These are phyloP conservation scores for Saccharomyces eubayanus DNA, from an alignment of 805 yeast species.

Conservation along the genomic window DNA sequence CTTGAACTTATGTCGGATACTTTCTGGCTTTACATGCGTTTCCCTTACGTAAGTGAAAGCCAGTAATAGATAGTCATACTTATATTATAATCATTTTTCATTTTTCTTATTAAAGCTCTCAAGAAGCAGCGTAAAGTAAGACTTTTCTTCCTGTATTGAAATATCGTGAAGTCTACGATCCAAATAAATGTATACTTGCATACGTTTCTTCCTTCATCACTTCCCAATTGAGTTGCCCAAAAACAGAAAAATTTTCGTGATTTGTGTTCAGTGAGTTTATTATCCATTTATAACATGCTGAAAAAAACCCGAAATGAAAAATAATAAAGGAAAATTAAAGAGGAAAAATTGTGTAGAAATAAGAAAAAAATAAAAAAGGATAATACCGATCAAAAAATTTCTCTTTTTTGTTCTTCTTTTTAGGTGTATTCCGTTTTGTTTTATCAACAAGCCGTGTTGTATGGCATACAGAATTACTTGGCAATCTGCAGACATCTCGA, in stretches of 20 bases:
- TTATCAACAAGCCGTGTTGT: background rate
- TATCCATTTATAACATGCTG: background rate
- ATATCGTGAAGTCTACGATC: background rate
- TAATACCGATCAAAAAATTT: background rate
- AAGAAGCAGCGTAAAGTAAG: background rate
- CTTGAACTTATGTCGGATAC: background rate
- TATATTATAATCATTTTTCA: background rate
- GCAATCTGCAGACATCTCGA: background rate
- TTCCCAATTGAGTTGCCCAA: background rate
- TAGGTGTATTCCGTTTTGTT: background rate
- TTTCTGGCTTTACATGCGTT: background rate
- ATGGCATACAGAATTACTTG: background rate
- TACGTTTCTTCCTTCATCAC: background rate
- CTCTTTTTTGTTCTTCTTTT: background rate
- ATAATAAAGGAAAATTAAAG: conserved; percentile 1
- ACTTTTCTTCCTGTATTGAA: background rate
- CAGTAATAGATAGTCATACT: background rate
- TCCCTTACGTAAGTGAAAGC: background rate
- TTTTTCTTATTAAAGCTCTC: background rate
- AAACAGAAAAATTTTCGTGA: background rate
- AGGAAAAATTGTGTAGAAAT: background rate
- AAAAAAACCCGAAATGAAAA: background rate
- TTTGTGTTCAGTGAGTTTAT: background rate
- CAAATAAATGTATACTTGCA: background rate
- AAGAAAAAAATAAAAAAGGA: background rate